Base-by-base conservation (phyloP, 1,284 basidiomycete species). In the Cronartium quercuum region DNA sequence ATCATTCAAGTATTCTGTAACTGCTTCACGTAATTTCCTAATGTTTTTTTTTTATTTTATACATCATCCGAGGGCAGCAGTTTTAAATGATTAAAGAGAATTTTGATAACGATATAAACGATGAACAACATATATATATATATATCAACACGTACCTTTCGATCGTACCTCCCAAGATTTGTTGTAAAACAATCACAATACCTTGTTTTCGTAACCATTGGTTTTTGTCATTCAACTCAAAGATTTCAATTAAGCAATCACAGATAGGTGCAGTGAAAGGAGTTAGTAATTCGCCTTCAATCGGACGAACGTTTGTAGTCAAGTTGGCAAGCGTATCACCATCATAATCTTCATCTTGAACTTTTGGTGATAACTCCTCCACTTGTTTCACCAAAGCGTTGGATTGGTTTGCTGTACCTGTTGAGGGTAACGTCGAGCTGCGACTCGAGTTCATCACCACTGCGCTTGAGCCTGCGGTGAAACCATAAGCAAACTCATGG, bases 121-220 rank as follows among this genome's bases (percentile, higher is more conserved):
- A 44, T 51, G 21, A 63, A 29, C 41, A 6, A 29, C 2, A 29
- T 29, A 29, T 29, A 29, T 29, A 29, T 29, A 29, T 29, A 1
- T 29, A 29, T 29, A 29, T 29, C 29, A 29, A 29, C 1, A 81
- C 85, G 78, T 74, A 93, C 91, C 92, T 85, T 82, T 98, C 95
- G 77, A 98, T 93, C 0, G 95, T 98, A 10, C 91, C 91, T 6
- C 94, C 95, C 3, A 98, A 85, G 3, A 97, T 88, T 81, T 98
- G 94, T 82, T 98, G 95, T 63, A 98, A 83, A 76, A 98, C 92
- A 73, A 98, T 92, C 13, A 97, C 91, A 78, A 97, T 92, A 1
- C 95, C 94, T 82, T 97, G 94, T n/a, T 92, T 86, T 66, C 94
- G 85, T 40, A 98, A 84, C 95, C 95, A 98, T 78, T 94, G 94